These are phyloP conservation scores for Mucor irregularis DNA, from an alignment of 371 early-diverging fungal genomes.

Conservation along the genomic window DNA sequence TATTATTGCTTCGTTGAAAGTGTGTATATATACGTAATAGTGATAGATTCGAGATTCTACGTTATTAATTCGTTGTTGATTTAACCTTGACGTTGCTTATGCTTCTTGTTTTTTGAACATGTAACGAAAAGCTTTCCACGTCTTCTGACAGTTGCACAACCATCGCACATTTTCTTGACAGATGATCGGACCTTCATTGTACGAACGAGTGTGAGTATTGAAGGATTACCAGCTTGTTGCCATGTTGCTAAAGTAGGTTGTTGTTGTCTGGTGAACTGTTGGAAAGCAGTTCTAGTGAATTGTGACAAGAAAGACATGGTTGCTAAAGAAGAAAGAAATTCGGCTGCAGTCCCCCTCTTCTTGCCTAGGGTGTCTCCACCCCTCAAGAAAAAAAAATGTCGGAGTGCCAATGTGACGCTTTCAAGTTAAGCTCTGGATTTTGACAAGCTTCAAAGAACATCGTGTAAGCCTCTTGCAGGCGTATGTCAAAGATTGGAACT, in stretches of 20 bases:
- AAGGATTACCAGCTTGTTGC: conserved; percentile 22
- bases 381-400: background rate
- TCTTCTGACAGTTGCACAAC: conserved; percentile 78
- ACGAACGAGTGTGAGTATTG: conserved; percentile 49
- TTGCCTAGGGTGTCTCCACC: background rate
- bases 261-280: conserved; percentile 31
- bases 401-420: background rate
- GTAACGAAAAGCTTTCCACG: conserved; percentile 77
- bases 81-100: conserved; percentile 86
- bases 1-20: background rate
- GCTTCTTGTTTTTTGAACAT: conserved; percentile 80
- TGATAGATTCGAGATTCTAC: background rate
- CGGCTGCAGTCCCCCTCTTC: background rate
- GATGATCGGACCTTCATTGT: conserved; percentile 86
- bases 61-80: conserved; percentile 2
- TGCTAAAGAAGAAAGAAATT: background rate
- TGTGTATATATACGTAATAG: background rate
- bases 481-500: too few relatives aligned
- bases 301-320: conserved; percentile 39
- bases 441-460: too few relatives aligned
- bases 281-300: conserved; percentile 30
- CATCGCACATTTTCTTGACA: conserved; percentile 81
- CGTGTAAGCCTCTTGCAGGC: too few relatives aligned
- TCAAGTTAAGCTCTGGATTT: too few relatives aligned
- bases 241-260: conserved; percentile 22